Conservation (phyloP, 2,329 filamentous ascomycete genomes). For the Apiospora malaysiana region DNA sequence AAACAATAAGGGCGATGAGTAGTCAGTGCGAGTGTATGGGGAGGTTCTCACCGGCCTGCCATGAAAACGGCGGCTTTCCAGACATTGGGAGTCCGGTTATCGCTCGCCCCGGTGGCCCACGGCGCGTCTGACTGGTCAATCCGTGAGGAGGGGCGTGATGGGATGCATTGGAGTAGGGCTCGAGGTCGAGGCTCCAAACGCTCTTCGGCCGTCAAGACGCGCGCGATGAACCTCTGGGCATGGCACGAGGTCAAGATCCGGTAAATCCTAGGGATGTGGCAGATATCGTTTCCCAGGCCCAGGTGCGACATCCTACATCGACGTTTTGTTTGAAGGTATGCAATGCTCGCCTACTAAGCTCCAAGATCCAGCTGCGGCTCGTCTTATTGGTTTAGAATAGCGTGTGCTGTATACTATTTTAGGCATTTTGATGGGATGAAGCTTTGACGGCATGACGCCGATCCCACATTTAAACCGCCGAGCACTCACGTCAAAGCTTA, state of each 20-base stretch:
- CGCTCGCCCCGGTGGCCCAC: not conserved
- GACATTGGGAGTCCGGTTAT: conserved; percentile 1
- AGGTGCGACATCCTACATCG: conserved; percentile 54
- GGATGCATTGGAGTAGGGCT: conserved; percentile 4
- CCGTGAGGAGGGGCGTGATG: not conserved
- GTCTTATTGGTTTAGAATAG: not conserved
- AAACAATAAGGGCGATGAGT: not conserved
- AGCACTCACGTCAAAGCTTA: not conserved
- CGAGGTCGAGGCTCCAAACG: not conserved
- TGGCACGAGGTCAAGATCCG: conserved; percentile 56
- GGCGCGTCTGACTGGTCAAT: not conserved
- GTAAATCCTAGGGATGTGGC: conserved; percentile 69
- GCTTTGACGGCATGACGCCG: not conserved
- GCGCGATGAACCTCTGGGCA: conserved; percentile 52
- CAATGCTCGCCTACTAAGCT: not conserved
- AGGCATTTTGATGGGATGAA: not conserved
- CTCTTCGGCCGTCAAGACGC: conserved; percentile 48
- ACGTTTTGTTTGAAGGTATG: not conserved
- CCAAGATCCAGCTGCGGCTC: no score
- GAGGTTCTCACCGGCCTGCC: conserved; percentile 48
- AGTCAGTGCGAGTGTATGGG: not conserved
- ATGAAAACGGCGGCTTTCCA: conserved; percentile 49
- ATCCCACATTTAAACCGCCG: not conserved
- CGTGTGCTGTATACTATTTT: not conserved
- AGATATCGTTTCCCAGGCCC: conserved; percentile 80